These are phyloP conservation scores for Geosmithia morbida DNA, from an alignment of 2,329 filamentous ascomycete species.

Conservation along the genomic window DNA sequence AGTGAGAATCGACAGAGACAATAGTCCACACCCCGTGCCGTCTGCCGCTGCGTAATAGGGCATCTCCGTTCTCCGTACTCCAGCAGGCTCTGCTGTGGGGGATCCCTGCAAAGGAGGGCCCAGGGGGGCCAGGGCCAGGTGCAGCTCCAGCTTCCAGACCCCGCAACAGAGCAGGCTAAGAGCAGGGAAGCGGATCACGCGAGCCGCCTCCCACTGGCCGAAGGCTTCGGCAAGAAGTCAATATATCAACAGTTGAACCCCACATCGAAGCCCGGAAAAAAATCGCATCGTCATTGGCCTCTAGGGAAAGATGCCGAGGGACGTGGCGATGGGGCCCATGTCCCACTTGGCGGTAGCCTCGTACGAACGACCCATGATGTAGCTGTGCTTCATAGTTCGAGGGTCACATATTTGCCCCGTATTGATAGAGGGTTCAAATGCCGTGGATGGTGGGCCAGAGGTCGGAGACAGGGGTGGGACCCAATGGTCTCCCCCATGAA, in stretches of 20 bases:
- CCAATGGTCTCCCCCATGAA: not conserved
- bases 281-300: not conserved
- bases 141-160: not conserved
- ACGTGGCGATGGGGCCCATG: not conserved
- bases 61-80: not conserved
- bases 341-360: too few relatives aligned
- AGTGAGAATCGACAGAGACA: too few relatives aligned
- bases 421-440: too few relatives aligned
- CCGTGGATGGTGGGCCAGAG: too few relatives aligned
- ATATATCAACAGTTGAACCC: not conserved
- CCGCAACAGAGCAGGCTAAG: not conserved
- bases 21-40: too few relatives aligned
- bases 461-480: too few relatives aligned
- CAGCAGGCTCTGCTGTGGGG: not conserved
- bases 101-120: not conserved
- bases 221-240: too few relatives aligned
- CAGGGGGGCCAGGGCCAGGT: too few relatives aligned
- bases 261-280: not conserved
- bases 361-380: too few relatives aligned
- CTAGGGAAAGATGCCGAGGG: not conserved
- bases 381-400: not conserved
- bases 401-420: not conserved
- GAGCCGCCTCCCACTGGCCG: too few relatives aligned
- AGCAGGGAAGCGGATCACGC: not conserved
- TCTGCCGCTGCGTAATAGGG: not conserved